Percentiles rank a stretch among this genome's conserved stretches.
These are phyloP conservation scores for Larix kaempferi DNA, from an alignment of 75 land plant genomes.

Conservation along the genomic window DNA sequence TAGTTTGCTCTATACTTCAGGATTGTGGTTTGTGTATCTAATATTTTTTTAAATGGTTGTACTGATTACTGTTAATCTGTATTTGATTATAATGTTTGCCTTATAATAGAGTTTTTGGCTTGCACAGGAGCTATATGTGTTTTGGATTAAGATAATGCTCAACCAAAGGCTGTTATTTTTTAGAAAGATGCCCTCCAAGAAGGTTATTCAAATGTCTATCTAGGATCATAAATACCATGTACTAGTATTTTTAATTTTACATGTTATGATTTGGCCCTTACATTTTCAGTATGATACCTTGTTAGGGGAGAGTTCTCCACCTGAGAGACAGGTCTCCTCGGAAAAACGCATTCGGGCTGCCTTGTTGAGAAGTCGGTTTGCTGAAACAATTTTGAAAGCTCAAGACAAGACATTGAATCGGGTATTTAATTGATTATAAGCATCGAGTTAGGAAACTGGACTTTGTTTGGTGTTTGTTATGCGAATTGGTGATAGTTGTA, in stretches of 20 bases:
- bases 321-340: constrained; percentile 47
- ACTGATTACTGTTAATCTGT: too few relatives aligned
- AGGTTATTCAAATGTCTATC: constrained; percentile 21
- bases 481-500: constrained; percentile 3
- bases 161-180: constrained; percentile 10
- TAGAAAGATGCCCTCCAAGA: constrained; percentile 8
- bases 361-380: constrained; percentile 79
- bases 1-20: not conserved
- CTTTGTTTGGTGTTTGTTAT: not conserved
- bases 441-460: not conserved
- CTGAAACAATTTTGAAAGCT: constrained; percentile 84
- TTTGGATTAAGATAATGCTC: constrained; percentile 22
- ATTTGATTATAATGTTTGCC: too few relatives aligned
- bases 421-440: constrained; percentile 17
- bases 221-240: constrained; percentile 3
- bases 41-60: not conserved
- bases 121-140: constrained; percentile 30
- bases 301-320: constrained; percentile 13
- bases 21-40: constrained; percentile 8
- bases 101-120: not conserved
- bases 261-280: constrained; percentile 1
- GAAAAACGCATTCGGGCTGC: constrained; percentile 72
- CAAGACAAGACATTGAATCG: constrained; percentile 58
- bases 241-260: constrained; percentile 2
- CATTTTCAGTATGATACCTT: constrained; percentile 1